Evolutionary conservation across 345 rosid genomes (phyloP), one percentile per base, ranked within the genome.

Genomic region (Eucalyptus sp.): DNA sequence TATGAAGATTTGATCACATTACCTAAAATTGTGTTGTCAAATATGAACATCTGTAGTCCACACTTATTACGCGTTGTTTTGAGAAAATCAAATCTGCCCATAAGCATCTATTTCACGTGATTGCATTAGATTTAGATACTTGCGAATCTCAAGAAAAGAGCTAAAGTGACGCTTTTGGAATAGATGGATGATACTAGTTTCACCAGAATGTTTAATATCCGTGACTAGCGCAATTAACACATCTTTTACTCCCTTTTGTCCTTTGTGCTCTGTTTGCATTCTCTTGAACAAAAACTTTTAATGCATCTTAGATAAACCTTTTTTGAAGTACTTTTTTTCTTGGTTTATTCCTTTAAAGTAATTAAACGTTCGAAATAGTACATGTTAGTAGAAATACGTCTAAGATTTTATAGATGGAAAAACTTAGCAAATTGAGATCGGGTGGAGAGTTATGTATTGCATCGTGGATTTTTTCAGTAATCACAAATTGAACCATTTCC

Each of bases 341-440:
- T 4, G 41, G 15, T 31, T 66, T 31, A 66, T 17, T 33, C 22
- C 24, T 68, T 16, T 68, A 66, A 15, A 31, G 11, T 31, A 4
- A 31, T 66, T 4, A 2, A 8, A 31, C 10, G 2, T 31, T 0
- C 12, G 1, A 31, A 68, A 16, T 8, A 10, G 3, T 16, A 4
- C 6, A 10, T 31, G 79, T 16, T 31, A 68, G 9, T 33, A 18
- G 2, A 31, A 68, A 33, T 8, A 68, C 1, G 13, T 31, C 24
- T 2, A 33, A 68, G 80, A 68, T 33, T 7, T 66, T 66, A 15
- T 31, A 3, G 6, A 16, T 13, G 79, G 79, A 31, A 7, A 66
- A 68, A 3, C 80, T 68, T 68, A 31, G 6, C 16, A 31, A 31
- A 68, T 68, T 68, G 13, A 68, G 80, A 68, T 5, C 0, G 4